Percentiles rank a stretch among this genome's conserved stretches.
phyloP scores from a whole-genome alignment of 2,329 filamentous ascomycete genomes.

The Colletotrichum abscissum region DNA sequence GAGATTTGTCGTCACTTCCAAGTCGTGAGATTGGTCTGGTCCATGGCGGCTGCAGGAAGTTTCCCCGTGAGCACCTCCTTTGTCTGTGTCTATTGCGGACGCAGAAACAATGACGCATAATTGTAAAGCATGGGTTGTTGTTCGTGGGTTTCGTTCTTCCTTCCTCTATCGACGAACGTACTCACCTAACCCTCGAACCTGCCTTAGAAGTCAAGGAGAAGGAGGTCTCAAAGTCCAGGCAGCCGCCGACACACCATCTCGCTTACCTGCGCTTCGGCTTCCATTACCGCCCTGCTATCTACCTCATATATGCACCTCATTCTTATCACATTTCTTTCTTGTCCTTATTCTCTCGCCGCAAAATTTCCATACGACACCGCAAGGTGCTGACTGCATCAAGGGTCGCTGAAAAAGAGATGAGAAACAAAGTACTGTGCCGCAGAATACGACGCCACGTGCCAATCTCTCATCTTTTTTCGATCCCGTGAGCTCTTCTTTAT shows the following conservation, averaged over 20 bases:
- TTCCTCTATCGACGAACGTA: neutral
- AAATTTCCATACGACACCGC: neutral
- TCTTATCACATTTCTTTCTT: neutral
- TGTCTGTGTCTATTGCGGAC: neutral
- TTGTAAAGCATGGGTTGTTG: neutral
- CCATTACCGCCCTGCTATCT: neutral
- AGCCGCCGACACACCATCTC: conserved; percentile 31
- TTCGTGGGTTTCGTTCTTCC: neutral
- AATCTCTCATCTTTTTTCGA: neutral
- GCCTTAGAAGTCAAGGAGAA: neutral
- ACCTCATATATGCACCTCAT: too few relatives aligned
- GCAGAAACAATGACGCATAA: neutral
- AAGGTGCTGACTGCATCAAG: neutral
- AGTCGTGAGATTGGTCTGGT: neutral
- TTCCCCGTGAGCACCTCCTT: neutral
- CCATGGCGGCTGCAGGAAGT: neutral
- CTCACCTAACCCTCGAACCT: conserved; percentile 23
- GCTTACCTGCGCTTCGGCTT: neutral
- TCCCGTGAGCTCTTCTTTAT: neutral
- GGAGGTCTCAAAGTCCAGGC: conserved; percentile 9
- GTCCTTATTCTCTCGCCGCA: neutral
- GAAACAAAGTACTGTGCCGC: neutral
- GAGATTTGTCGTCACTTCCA: neutral
- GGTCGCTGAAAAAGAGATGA: neutral
- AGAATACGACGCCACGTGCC: neutral